A percentile compares a stretch with the other conserved stretches of the same genome.
Evolutionary conservation across 2,329 filamentous ascomycete genomes (phyloP).

Genomic region (Pyricularia sp.): DNA sequence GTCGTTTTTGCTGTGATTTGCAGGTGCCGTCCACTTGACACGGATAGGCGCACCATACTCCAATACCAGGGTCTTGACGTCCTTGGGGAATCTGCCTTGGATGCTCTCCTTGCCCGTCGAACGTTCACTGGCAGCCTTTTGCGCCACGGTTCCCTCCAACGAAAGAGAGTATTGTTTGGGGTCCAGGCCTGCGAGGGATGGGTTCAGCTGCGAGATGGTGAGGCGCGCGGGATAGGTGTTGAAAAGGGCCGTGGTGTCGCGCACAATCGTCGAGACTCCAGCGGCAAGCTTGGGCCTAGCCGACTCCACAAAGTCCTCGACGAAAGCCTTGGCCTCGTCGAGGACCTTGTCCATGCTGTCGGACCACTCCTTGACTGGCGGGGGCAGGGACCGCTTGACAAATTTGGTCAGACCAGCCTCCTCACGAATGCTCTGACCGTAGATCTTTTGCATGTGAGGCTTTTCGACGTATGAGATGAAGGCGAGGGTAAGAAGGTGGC

Average conservation of each 20-base stretch:
- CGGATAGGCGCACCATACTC: slow-evolving; percentile 85
- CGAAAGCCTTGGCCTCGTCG: slow-evolving; percentile 73
- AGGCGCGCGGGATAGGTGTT: slow-evolving; percentile 80
- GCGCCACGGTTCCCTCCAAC: slow-evolving; percentile 47
- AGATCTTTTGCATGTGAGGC: slow-evolving; percentile 97
- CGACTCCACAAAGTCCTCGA: slow-evolving; percentile 80
- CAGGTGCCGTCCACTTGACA: slow-evolving; percentile 80
- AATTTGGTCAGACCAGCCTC: slow-evolving; percentile 90
- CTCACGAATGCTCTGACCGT: slow-evolving; percentile 67
- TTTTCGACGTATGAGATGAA: slow-evolving; percentile 92
- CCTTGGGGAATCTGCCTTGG: slow-evolving; percentile 52
- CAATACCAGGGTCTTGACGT: slow-evolving; percentile 63
- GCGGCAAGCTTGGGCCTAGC: slow-evolving; percentile 77
- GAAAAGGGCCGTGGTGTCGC: slow-evolving; percentile 78
- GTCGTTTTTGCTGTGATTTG: slow-evolving; percentile 77
- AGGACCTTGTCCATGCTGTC: slow-evolving; percentile 79
- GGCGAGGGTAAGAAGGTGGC: slow-evolving; percentile 70
- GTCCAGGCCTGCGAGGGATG: slow-evolving; percentile 68
- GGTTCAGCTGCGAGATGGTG: slow-evolving; percentile 65
- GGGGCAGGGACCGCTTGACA: slow-evolving; percentile 72
- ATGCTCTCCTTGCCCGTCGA: slow-evolving; percentile 63
- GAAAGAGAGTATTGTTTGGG: slow-evolving; percentile 67
- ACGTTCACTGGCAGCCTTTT: slow-evolving; percentile 37
- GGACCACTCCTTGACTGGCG: slow-evolving; percentile 70
- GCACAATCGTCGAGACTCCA: slow-evolving; percentile 74